Percentiles rank a stretch among this genome's conserved stretches.
Conservation (phyloP, 805 yeast species). For the Teunomyces panamensis region DNA sequence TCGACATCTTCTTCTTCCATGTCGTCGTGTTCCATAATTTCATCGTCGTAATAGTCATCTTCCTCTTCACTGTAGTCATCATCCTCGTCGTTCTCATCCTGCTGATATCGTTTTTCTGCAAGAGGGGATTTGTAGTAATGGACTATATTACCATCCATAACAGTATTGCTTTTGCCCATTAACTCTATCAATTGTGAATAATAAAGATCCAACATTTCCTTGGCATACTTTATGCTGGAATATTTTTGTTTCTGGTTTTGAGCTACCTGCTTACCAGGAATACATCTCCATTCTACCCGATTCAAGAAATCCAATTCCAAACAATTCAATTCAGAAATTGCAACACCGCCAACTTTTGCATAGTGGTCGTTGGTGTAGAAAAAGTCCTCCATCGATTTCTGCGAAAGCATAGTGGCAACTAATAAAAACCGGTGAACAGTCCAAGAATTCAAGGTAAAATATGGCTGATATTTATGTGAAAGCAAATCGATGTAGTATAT, state of each 20-base stretch:
- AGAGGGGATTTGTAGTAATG: background rate
- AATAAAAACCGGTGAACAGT: conserved; percentile 90
- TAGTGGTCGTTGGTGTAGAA: conserved; percentile 92
- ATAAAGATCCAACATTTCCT: conserved; percentile 39
- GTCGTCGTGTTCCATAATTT: conserved; percentile 10
- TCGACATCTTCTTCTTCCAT: conserved; percentile 5
- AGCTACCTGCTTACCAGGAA: conserved; percentile 34
- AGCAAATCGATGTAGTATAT: conserved; percentile 89
- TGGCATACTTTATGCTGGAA: conserved; percentile 26
- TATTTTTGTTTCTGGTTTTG: conserved; percentile 9
- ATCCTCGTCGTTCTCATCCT: conserved; percentile 12
- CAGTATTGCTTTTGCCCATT: conserved; percentile 29
- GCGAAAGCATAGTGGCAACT: conserved; percentile 87
- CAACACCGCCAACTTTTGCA: conserved; percentile 94
- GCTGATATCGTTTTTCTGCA: conserved; percentile 4
- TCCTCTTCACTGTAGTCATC: conserved; percentile 12
- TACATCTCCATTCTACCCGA: conserved; percentile 65
- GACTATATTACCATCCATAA: background rate
- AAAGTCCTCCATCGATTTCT: conserved; percentile 89
- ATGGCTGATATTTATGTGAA: conserved; percentile 67
- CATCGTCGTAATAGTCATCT: conserved; percentile 10
- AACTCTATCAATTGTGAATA: conserved; percentile 38
- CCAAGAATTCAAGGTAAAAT: conserved; percentile 81
- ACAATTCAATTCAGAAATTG: conserved; percentile 75
- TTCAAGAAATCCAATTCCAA: conserved; percentile 84